Evolutionary conservation across 768 basidiomycete genomes (phyloP), one percentile per base, ranked within the genome.

Genomic region (Hericium erinaceus): DNA sequence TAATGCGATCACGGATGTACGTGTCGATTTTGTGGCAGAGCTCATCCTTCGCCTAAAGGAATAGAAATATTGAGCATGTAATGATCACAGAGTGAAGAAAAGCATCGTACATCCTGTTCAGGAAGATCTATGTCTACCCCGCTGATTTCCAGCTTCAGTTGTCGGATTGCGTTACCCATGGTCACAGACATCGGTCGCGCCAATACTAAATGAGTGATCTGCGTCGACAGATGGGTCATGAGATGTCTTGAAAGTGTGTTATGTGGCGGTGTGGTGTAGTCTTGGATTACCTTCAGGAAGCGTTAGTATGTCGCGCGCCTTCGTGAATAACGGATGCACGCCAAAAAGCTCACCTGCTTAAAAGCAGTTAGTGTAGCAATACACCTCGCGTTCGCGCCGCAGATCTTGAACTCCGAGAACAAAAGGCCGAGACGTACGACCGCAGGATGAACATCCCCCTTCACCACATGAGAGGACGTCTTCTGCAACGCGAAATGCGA

Each of bases 61-160:
- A 57, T 40, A 26, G 58, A 59, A 26, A 59, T 22, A 52, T 22
- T 39, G 44, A 60, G 11, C 46, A 54, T 49, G 12, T 15, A 22
- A 37, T n/a, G 50, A 16, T 40, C 40, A 15, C 24, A 16, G 22
- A 26, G 41, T 40, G n/a, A 26, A 41, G 12, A 56, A 58, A n/a
- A 18, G 37, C 28, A 66, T 69, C 81, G 63, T 65, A 95, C 95
- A 73, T 98, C 92, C 67, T 95, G 91, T 71, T 98, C 94, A 4
- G 93, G 86, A 70, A 93, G 77, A 74, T 99, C 95, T 52, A 92
- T 92, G 64, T 94, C 91, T 44, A 93, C 83, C 41, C 80, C 82
- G 66, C 92, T 94, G 66, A 99, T 97, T 66, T 98, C 93, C 57
- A 95, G 76, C 74, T 99, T 99, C 64, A 99, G 77, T 69, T 95